Percentiles rank a stretch among this genome's conserved stretches.
These are phyloP conservation scores for Phytopythium montanum DNA, from an alignment of 352 stramenopile species.

Conservation along the genomic window DNA sequence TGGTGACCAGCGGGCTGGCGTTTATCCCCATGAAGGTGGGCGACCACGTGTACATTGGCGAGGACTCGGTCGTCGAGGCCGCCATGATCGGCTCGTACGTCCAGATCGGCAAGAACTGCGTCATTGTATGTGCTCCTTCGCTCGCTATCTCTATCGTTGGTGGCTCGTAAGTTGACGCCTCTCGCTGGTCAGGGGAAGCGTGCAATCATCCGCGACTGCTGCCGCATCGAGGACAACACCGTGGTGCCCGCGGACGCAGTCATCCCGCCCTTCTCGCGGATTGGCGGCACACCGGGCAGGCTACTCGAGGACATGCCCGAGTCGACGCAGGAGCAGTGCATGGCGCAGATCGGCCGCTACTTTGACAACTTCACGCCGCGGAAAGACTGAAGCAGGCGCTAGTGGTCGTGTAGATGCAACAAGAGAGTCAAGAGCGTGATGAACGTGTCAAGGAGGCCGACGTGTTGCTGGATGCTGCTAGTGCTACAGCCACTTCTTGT, in stretches of 20 bases:
- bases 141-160: not conserved
- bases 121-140: constrained; percentile 53
- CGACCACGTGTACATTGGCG: constrained; percentile 77
- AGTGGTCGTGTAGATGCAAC: not conserved
- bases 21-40: constrained; percentile 86
- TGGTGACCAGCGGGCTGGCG: constrained; percentile 43
- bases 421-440: not conserved
- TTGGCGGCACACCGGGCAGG: constrained; percentile 69
- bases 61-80: constrained; percentile 73
- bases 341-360: constrained; percentile 74
- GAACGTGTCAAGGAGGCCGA: not conserved
- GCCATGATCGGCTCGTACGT: constrained; percentile 82
- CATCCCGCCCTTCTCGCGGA: constrained; percentile 72
- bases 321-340: constrained; percentile 69
- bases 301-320: constrained; percentile 76
- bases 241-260: constrained; percentile 72
- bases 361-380: constrained; percentile 79
- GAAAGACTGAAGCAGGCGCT: constrained; percentile 16
- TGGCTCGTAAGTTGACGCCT: not conserved
- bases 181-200: constrained; percentile 50
- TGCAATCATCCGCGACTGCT: constrained; percentile 83
- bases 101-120: constrained; percentile 82
- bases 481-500: constrained; percentile 75
- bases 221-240: constrained; percentile 78
- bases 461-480: not conserved